These are phyloP conservation scores for Rhazya stricta DNA, from an alignment of 257 asterid genomes.

Conservation along the genomic window DNA sequence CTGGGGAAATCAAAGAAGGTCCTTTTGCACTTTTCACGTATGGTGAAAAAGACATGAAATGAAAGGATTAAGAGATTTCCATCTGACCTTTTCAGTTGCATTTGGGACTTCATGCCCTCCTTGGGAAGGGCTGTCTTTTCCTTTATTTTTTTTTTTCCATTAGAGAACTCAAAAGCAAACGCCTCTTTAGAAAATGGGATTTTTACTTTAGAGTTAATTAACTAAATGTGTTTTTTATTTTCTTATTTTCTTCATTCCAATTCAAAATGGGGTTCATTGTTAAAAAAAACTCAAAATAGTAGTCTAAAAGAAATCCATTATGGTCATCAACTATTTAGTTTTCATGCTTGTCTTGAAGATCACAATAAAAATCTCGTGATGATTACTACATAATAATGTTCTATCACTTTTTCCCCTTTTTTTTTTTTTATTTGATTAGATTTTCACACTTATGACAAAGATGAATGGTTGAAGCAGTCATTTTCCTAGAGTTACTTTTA, in stretches of 20 bases:
- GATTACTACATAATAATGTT: not conserved
- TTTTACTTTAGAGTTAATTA: too few species aligned
- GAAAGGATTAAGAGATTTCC: not conserved
- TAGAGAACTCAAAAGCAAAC: too few species aligned
- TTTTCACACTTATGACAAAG: not conserved
- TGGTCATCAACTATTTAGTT: not conserved
- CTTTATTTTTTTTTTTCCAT: too few species aligned
- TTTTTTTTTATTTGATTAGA: not conserved
- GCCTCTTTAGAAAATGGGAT: too few species aligned
- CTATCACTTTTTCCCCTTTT: not conserved
- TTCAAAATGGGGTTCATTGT: too few species aligned
- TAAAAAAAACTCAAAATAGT: not conserved
- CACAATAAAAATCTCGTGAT: not conserved
- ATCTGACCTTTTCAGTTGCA: constrained; percentile 1
- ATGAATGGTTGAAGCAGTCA: too few species aligned
- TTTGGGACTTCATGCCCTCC: not conserved
- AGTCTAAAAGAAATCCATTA: not conserved
- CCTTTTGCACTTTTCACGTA: not conserved
- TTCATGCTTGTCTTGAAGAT: not conserved
- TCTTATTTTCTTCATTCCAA: too few species aligned
- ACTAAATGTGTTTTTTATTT: not conserved
- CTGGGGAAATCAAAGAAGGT: not conserved
- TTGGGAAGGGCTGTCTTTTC: not conserved
- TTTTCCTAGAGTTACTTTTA: too few species aligned
- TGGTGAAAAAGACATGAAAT: not conserved